Evolutionary conservation across 371 early-diverging fungal species (phyloP).

Genomic region (Mortierella sp.): DNA sequence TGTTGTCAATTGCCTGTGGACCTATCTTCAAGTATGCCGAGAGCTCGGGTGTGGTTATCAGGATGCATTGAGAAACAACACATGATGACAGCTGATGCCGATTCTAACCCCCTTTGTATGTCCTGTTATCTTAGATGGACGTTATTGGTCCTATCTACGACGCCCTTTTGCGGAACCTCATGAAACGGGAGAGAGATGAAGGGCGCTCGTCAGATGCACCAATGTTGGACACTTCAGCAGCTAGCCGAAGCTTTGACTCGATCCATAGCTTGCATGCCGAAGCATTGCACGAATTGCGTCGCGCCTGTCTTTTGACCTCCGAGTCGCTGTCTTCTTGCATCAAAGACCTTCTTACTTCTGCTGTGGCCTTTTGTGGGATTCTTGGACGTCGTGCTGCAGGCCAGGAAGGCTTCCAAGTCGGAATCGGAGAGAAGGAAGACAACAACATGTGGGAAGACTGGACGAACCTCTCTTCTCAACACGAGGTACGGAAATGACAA

Average conservation of each 20-base stretch:
- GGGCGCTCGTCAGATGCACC: not conserved
- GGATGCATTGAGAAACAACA: too few species aligned
- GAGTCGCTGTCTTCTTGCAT: slow-evolving; percentile 4
- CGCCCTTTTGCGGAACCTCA: slow-evolving; percentile 44
- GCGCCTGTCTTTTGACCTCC: slow-evolving; percentile 40
- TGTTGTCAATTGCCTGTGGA: slow-evolving; percentile 81
- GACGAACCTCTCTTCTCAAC: slow-evolving; percentile 22
- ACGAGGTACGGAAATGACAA: slow-evolving; percentile 24
- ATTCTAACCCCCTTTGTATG: not conserved
- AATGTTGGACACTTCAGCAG: not conserved
- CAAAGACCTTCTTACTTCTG: slow-evolving; percentile 23
- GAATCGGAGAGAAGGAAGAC: slow-evolving; percentile 27
- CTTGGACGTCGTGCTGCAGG: slow-evolving; percentile 42
- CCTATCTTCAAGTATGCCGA: slow-evolving; percentile 77
- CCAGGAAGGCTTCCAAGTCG: slow-evolving; percentile 40
- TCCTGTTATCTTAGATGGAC: slow-evolving; percentile 62
- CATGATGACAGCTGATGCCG: too few species aligned
- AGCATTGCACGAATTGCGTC: slow-evolving; percentile 33
- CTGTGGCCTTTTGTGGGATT: slow-evolving; percentile 30
- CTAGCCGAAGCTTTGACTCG: slow-evolving; percentile 28
- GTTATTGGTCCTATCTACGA: slow-evolving; percentile 65
- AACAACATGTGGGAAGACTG: slow-evolving; percentile 45
- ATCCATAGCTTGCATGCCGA: slow-evolving; percentile 40
- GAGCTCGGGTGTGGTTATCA: too few species aligned
- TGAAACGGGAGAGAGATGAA: slow-evolving; percentile 17